Evolutionary conservation across 2,329 filamentous ascomycete species (phyloP), one percentile per base, ranked within the genome.

Genomic region (Monilinia fructicola): DNA sequence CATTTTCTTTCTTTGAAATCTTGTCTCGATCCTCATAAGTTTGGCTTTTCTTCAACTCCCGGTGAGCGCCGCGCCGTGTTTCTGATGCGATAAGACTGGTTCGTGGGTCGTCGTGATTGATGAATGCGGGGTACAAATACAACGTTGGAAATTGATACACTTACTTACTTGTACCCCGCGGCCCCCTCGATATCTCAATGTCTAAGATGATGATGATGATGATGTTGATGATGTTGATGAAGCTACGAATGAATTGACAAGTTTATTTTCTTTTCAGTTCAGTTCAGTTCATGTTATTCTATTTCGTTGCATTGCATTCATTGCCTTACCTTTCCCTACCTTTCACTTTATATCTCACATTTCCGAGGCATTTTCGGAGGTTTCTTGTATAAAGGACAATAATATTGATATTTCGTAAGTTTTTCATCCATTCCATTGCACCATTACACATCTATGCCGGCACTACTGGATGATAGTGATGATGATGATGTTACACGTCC

Each of bases 21-120:
- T 35, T 35, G 31, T 40, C 3, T 40, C 14, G 38, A 40, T 40
- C 38, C 38, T 40, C 31, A 35, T 40, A 40, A 40, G 1, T 40
- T 40, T 40, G 38, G 10, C 38, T 40, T 40, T 40, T 40, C 14
- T 40, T 40, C 38, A 40, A 40, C 14, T 40, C 38, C 38, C 38
- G 38, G 1, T 23, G 26, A 48, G 28, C 26, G 21, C 48, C 26
- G 14, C 12, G 21, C 18, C 14, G 56, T 48, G 56, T 9, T 38
- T 50, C 38, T 60, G 28, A n/a, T 38, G 50, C 44, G 44, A 60
- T 60, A 60, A 60, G 56, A 60, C 56, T 50, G 56, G 42, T 50
- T 46, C 14, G 42, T 46, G 44, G 21, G 18, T n/a, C 12, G 23
- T 40, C 38, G 54, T 44, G 44, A 38, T 50, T 60, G 44, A 50